These are phyloP conservation scores for Colletotrichum navitas DNA, from an alignment of 2,329 filamentous ascomycete genomes.

Conservation along the genomic window DNA sequence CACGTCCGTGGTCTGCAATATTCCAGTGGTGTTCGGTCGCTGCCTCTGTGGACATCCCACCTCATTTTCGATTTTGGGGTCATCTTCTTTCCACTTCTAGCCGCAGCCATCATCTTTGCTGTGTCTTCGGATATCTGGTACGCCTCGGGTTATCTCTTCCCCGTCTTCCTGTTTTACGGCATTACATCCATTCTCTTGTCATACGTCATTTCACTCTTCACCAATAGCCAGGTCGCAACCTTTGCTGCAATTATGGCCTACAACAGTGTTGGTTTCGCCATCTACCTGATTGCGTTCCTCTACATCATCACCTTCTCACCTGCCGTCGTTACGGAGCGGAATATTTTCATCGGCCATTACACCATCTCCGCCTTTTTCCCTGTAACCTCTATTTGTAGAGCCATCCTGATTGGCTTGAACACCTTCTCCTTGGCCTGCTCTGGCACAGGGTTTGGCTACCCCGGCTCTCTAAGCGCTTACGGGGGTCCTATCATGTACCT, in stretches of 20 bases:
- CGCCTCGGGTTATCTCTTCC: slow-evolving; percentile 82
- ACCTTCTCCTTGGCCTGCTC: slow-evolving; percentile 85
- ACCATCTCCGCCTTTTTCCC: slow-evolving; percentile 80
- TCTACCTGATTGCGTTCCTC: slow-evolving; percentile 72
- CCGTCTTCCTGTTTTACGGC: slow-evolving; percentile 75
- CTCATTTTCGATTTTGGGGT: slow-evolving; percentile 83
- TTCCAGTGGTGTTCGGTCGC: slow-evolving; percentile 86
- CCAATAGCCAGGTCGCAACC: slow-evolving; percentile 82
- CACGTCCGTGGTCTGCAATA: slow-evolving; percentile 90
- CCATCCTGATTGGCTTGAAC: slow-evolving; percentile 83
- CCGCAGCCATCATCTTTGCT: slow-evolving; percentile 78
- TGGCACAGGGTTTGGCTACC: slow-evolving; percentile 72
- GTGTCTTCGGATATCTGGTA: slow-evolving; percentile 78
- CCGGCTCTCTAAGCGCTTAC: slow-evolving; percentile 78
- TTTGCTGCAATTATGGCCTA: slow-evolving; percentile 86
- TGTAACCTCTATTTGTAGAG: slow-evolving; percentile 78
- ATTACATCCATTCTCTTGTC: slow-evolving; percentile 80
- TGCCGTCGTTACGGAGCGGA: slow-evolving; percentile 72
- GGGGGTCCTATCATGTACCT: slow-evolving; percentile 90
- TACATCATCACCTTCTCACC: slow-evolving; percentile 69
- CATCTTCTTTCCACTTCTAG: slow-evolving; percentile 74
- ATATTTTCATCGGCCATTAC: slow-evolving; percentile 79
- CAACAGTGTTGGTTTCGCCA: slow-evolving; percentile 78
- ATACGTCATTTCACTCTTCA: slow-evolving; percentile 85
- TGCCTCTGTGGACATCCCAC: slow-evolving; percentile 89